Percentiles rank a stretch among this genome's conserved stretches.
phyloP scores from a whole-genome alignment of 805 yeast genomes.

The Tetrapisispora arboricola region DNA sequence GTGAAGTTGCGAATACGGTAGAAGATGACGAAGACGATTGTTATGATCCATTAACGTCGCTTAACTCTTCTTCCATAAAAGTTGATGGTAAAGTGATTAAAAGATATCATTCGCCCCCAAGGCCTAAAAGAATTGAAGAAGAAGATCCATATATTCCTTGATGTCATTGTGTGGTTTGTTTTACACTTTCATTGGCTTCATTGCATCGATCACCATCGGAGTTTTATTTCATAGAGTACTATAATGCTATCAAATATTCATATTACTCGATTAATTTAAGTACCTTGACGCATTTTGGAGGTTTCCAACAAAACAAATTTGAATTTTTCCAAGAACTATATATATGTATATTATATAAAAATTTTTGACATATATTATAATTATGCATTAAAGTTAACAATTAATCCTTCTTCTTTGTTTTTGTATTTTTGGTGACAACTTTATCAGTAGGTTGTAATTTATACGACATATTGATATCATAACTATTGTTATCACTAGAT shows the following conservation, averaged over 20 bases:
- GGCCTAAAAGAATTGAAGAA: neutral
- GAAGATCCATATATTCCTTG: slow-evolving; percentile 1
- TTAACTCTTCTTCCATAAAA: neutral
- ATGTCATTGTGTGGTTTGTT: neutral
- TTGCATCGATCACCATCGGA: too few species aligned
- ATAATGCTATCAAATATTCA: too few species aligned
- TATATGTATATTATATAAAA: neutral
- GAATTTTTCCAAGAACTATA: too few species aligned
- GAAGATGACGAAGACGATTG: slow-evolving; percentile 10
- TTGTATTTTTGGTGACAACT: neutral
- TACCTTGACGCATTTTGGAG: too few species aligned
- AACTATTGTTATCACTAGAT: neutral
- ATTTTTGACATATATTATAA: slow-evolving; percentile 2
- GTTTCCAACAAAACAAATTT: too few species aligned
- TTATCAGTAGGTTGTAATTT: neutral
- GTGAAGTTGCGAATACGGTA: slow-evolving; percentile 5
- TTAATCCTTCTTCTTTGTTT: neutral
- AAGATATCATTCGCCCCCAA: slow-evolving; percentile 1
- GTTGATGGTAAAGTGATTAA: neutral
- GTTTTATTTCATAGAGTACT: too few species aligned
- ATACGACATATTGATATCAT: neutral
- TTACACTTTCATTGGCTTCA: too few species aligned
- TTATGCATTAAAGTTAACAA: neutral
- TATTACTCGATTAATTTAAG: too few species aligned
- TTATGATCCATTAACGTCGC: slow-evolving; percentile 3